Conservation (phyloP, 257 asterid species). For the Solanum paucissectum region DNA sequence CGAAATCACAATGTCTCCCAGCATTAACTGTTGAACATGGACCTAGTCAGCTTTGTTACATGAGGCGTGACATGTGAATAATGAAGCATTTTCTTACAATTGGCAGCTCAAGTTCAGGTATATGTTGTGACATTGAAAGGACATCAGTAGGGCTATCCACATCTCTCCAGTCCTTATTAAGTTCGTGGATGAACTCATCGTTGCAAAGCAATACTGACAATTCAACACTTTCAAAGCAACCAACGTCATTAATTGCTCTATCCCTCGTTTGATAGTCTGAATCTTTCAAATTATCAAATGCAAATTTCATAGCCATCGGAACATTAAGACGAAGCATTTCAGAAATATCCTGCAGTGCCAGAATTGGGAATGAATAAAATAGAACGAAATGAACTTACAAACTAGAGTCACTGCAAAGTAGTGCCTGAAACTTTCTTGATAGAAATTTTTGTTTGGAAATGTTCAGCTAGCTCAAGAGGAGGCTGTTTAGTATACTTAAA, state of each 20-base stretch:
- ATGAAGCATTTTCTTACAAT: constrained; percentile 42
- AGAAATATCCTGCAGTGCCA: constrained; percentile 46
- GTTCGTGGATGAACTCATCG: constrained; percentile 66
- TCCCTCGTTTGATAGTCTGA: constrained; percentile 67
- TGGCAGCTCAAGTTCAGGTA: constrained; percentile 80
- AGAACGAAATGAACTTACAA: background rate
- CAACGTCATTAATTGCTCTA: constrained; percentile 43
- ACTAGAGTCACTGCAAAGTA: background rate
- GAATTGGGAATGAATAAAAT: background rate
- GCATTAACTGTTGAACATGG: constrained; percentile 62
- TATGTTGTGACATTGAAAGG: constrained; percentile 94
- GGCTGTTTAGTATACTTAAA: background rate
- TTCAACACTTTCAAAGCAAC: constrained; percentile 72
- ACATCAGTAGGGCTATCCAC: constrained; percentile 95
- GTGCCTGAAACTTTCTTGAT: background rate
- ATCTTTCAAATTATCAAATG: constrained; percentile 48
- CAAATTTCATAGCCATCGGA: constrained; percentile 88
- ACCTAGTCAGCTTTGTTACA: constrained; percentile 15
- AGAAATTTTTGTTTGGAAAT: background rate
- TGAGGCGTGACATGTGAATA: background rate
- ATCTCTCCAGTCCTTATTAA: constrained; percentile 93
- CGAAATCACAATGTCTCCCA: constrained; percentile 91
- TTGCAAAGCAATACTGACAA: constrained; percentile 90
- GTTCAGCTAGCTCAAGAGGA: background rate
- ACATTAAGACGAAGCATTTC: constrained; percentile 90